Evolutionary conservation across 805 yeast genomes (phyloP).

Genomic region (Starmerella apicola): DNA sequence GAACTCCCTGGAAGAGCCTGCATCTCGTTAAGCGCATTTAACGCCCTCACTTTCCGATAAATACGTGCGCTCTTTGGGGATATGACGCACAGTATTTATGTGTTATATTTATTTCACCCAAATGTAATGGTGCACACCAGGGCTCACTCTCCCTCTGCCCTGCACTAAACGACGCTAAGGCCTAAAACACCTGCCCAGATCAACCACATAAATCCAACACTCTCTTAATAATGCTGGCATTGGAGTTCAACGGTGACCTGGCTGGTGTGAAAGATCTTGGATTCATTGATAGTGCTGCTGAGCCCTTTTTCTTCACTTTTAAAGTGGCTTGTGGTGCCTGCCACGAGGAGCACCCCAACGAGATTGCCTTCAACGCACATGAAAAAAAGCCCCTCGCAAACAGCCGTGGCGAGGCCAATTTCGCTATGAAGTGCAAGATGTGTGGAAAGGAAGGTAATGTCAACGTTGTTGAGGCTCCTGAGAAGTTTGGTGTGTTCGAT

Average conservation of each 20-base stretch:
- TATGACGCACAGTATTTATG: not conserved
- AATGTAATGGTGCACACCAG: no score
- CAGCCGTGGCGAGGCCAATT: conserved; percentile 72
- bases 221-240: conserved; percentile 27
- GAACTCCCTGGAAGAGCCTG: conserved; percentile 3
- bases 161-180: no score
- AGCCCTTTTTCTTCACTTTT: conserved; percentile 68
- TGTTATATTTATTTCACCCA: no score
- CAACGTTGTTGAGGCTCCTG: conserved; percentile 20
- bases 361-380: conserved; percentile 51
- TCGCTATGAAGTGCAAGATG: conserved; percentile 60
- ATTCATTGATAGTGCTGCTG: conserved; percentile 46
- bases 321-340: conserved; percentile 65
- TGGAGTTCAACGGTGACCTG: conserved; percentile 34
- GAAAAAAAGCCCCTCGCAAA: conserved; percentile 41
- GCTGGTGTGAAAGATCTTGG: conserved; percentile 43
- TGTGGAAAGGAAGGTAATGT: conserved; percentile 38
- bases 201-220: no score
- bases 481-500: conserved; percentile 24
- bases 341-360: conserved; percentile 62
- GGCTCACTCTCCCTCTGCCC: no score
- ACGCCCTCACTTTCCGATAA: not conserved
- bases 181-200: no score
- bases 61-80: not conserved
- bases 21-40: not conserved